Evolutionary conservation across 2,329 filamentous ascomycete species (phyloP), one percentile per base, ranked within the genome.

Genomic region (Hypoxylon sp.): DNA sequence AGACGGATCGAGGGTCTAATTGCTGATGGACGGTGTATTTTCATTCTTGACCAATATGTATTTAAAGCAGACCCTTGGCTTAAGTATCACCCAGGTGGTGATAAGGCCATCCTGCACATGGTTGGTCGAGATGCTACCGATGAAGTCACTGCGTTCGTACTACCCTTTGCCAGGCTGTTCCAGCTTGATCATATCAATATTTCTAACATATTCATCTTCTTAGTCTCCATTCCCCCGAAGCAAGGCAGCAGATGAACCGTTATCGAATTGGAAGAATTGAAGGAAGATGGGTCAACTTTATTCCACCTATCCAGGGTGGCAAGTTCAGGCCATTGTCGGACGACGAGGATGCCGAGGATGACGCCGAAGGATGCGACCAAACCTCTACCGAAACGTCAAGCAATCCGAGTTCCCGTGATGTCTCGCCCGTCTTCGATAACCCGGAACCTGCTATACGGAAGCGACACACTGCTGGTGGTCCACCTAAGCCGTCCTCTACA

Each of bases 71-170:
- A 98, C 80, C 86, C 91, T 42, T 99, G 94, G 93, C 83, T 97
- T 57, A 89, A 89, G 58, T 98, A 92, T 77, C 96, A 98, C 76
- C 96, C 96, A 11, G 96, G 96, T 63, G 96, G 96, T 73, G 91
- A 95, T 75, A 96, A 94, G 81, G 88, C 95, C 60, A 97, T 99
- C 71, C 84, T 89, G 78, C 96, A 99, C 78, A 96, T 98, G 94
- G 88, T 98, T 67, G 94, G 94, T 68, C 89, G 92, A 81, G 94
- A 97, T 88, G 95, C 94, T 55, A 98, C 95, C 10, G 94, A 98
- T 80, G 96, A 98, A 81, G 91, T 98, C 68, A 93, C 91, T 79
- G 93, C 91, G 93, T 98, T 86, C 55, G 91, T 84, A 50, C 55
- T 66, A 61, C 61, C 47, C 11, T 14, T 62, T n/a, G 69, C 73